Evolutionary conservation across 305 asterid species (phyloP).

Genomic region (Fraxinus greggii): DNA sequence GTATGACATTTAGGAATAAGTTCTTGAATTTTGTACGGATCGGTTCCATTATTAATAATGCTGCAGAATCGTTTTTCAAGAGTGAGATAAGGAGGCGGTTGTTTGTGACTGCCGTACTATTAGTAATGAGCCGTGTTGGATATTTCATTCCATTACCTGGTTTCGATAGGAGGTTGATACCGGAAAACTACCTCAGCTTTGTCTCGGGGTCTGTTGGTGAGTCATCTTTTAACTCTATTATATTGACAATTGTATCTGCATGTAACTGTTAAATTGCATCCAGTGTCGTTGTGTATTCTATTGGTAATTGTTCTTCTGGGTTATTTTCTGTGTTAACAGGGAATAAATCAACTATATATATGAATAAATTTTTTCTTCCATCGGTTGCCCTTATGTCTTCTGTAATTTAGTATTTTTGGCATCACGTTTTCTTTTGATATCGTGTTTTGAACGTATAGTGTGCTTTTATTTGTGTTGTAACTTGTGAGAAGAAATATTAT

Average conservation of each 20-base stretch:
- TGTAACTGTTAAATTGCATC: conserved; percentile 6
- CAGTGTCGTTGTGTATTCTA: background rate
- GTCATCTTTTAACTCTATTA: conserved; percentile 19
- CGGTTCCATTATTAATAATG: conserved; percentile 72
- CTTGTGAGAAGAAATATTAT: background rate
- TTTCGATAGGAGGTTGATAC: conserved; percentile 89
- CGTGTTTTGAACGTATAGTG: background rate
- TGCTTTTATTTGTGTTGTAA: background rate
- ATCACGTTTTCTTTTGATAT: background rate
- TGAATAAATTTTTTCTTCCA: background rate
- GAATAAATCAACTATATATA: background rate
- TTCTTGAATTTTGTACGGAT: conserved; percentile 61
- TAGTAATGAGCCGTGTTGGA: conserved; percentile 81
- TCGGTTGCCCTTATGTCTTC: background rate
- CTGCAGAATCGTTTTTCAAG: conserved; percentile 90
- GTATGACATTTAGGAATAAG: conserved; percentile 61
- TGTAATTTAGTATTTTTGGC: background rate
- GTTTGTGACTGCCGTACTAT: conserved; percentile 75
- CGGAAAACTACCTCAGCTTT: conserved; percentile 85
- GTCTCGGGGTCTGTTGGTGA: conserved; percentile 85
- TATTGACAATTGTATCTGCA: background rate
- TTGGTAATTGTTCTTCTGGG: background rate
- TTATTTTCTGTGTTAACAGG: conserved; percentile 6
- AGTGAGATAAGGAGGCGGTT: conserved; percentile 95
- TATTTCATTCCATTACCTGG: conserved; percentile 97